These are phyloP conservation scores for Rosa persica DNA, from an alignment of 306 rosid species.

Conservation along the genomic window DNA sequence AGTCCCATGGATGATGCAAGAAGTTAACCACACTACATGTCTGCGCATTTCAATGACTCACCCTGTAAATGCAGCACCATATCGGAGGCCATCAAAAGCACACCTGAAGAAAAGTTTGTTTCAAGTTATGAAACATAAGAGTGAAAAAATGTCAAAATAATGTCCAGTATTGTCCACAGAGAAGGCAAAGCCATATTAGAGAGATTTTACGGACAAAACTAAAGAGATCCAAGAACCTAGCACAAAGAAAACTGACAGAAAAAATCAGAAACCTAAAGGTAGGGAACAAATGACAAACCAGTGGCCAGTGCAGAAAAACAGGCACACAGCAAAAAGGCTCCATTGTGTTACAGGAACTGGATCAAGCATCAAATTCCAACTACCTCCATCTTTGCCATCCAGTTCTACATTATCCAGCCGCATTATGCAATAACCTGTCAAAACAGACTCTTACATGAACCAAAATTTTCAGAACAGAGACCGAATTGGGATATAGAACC, in stretches of 20 bases:
- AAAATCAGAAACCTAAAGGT: conserved; percentile 22
- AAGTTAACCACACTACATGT: not conserved
- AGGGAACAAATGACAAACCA: conserved; percentile 59
- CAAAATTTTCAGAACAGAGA: not conserved
- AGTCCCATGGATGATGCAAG: not conserved
- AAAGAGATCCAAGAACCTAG: conserved; percentile 10
- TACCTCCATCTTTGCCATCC: conserved; percentile 35
- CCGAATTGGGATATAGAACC: not conserved
- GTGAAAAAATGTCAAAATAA: not conserved
- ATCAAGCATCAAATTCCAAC: conserved; percentile 34
- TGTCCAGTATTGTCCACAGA: not conserved
- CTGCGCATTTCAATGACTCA: conserved; percentile 26
- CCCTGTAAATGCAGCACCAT: conserved; percentile 99
- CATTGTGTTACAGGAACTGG: conserved; percentile 74
- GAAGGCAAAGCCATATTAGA: not conserved
- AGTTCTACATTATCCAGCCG: conserved; percentile 46
- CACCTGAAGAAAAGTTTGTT: conserved; percentile 59
- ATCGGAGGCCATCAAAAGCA: conserved; percentile 97
- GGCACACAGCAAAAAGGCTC: conserved; percentile 79
- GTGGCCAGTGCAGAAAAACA: conserved; percentile 95
- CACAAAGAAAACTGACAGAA: conserved; percentile 10
- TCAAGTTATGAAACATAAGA: conserved; percentile 14
- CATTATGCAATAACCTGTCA: conserved; percentile 78
- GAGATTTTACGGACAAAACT: not conserved
- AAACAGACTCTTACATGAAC: conserved; percentile 16